Base-by-base conservation (phyloP, 257 asterid species). In the Solanum pinnatisectum region DNA sequence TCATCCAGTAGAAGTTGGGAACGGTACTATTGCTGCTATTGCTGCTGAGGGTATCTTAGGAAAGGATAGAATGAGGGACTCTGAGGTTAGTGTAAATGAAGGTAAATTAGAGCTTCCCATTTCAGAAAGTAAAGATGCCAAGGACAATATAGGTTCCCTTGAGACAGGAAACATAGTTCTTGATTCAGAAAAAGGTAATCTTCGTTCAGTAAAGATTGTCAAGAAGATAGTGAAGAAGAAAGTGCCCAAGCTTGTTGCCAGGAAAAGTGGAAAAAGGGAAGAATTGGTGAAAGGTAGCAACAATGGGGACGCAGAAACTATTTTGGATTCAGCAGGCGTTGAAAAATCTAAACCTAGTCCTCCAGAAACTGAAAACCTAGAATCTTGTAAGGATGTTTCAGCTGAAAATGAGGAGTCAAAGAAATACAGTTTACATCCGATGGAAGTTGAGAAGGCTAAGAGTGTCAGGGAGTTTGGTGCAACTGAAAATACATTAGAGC, bases 191-290 rank as follows among this genome's bases (percentile, higher is more conserved):
- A 79, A 79, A 44, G 39, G 27, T 27, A 44, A 44, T 18, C 85
- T 25, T 42, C 85, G 39, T 42, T 20, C 87, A 10, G 92, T 93
- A 81, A 91, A 89, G 88, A 56, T 93, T 68, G 95, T 95, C 67
- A 94, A 92, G 92, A 94, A 92, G 91, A 88, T 95, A 67, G 91
- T 95, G 84, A 95, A 90, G 94, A 94, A 87, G 95, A 91, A 88
- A 90, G 97, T 95, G 87, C 93, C 94, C 10, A 94, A 92, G 90
- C 92, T 91, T 91, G 87, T 83, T 84, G 76, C 90, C 33, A 81
- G 39, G 36, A 60, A 73, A 52, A 85, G 87, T 87, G 86, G 70
- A 23, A 90, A 42, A 32, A 85, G 37, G 87, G 89, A 39, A 85
- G 89, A 85, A 84, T 60, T 67, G 49, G 91, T 79, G 88, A 79